Percentiles rank a stretch among this genome's conserved stretches.
These are phyloP conservation scores for Flaveria floridana DNA, from an alignment of 140 eudicot species.

Conservation along the genomic window DNA sequence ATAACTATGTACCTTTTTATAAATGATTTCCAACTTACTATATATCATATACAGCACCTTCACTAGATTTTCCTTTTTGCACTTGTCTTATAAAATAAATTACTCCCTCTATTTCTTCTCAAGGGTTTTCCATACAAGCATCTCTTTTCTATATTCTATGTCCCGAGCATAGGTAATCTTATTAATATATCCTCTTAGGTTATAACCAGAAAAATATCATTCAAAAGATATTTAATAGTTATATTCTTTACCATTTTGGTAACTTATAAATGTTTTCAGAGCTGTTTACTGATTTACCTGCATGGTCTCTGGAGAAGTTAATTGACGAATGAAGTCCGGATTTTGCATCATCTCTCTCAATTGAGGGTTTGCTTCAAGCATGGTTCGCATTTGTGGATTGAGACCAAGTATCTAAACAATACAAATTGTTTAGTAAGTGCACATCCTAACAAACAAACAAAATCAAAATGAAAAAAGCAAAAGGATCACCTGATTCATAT, in stretches of 20 bases:
- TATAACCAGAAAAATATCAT: not conserved
- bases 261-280: not conserved
- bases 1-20: not conserved
- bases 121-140: not conserved
- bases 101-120: constrained; percentile 7
- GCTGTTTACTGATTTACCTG: constrained; percentile 50
- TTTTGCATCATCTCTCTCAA: constrained; percentile 78
- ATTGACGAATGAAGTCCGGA: constrained; percentile 67
- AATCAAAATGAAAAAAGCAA: not conserved
- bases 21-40: not conserved
- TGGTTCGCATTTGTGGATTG: constrained; percentile 61
- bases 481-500: constrained; percentile 64
- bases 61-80: not conserved
- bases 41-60: not conserved
- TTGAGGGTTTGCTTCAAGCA: constrained; percentile 72
- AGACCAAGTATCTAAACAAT: constrained; percentile 52
- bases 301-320: constrained; percentile 76
- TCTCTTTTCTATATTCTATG: not conserved
- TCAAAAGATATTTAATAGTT: not conserved
- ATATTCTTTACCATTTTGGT: constrained; percentile 7
- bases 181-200: not conserved
- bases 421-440: constrained; percentile 13
- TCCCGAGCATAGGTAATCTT: not conserved
- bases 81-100: not conserved
- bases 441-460: constrained; percentile 2